Evolutionary conservation across 495 filamentous ascomycete species (phyloP), one percentile per base, ranked within the genome.

Genomic region (Schizothecium vesticola): DNA sequence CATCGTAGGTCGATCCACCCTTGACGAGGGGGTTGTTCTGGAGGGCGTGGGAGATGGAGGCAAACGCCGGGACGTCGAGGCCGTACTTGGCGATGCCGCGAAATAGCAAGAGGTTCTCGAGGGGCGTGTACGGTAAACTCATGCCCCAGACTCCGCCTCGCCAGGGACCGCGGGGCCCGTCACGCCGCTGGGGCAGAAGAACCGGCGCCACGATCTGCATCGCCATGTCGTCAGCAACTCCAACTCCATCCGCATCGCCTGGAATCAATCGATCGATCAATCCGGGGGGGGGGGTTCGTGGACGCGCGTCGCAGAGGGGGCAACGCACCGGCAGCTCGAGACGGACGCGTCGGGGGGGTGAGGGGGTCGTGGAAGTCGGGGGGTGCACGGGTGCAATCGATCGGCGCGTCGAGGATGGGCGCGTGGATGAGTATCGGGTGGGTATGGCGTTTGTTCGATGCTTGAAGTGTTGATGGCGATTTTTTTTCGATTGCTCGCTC

Each of bases 31-130:
- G 80, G 74, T 93, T 92, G 70, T 84, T 87, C 75, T 87, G 86
- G 70, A 99, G 83, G 26, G 87, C 78, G 59, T 90, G 84, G 63
- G 94, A 94, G 66, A 97, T 91, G 56, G 81, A 82, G 59, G 77
- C 79, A 76, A 97, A 97, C 64, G 85, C 87, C 58, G 86, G 71
- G 21, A 86, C 82, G 59, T 88, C 83, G 66, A 86, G 80, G 73
- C 91, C 90, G 76, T 88, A 84, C 55, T 85, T 78, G 60, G 86
- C 85, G 59, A 99, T 86, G 11, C 90, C 89, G 78, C 96, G 93
- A 80, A 97, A 95, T 69, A 99, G 87, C 66, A 97, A 86, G 22
- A 97, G 85, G 36, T 87, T 88, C 84, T 97, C 94, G 81, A 97
- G 90, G 64, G 90, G 89, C 69, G 93, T 94, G 79, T 93, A 94